Base-by-base conservation (phyloP, 163 green algal genomes). In the Trebouxiophyceae sp. region DNA sequence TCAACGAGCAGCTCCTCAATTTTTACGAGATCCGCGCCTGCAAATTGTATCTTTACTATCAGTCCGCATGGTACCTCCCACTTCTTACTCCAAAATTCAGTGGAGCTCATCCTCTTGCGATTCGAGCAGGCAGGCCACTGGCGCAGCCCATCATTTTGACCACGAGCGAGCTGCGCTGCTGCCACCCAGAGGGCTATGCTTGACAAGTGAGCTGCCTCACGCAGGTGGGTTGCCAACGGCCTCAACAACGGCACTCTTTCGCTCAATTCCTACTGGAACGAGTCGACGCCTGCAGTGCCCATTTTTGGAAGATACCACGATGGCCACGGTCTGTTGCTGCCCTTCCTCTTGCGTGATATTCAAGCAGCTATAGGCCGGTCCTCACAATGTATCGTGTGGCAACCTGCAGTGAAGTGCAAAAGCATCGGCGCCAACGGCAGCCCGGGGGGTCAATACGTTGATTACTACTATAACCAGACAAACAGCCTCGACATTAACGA, bases 171-270 rank as follows among this genome's bases (percentile, higher is more conserved):
- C n/a, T n/a, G n/a, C n/a, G n/a, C n/a, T n/a, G n/a, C n/a, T n/a
- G n/a, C n/a, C n/a, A n/a, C n/a, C n/a, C n/a, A n/a, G n/a, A n/a
- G n/a, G n/a, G n/a, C n/a, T n/a, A n/a, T n/a, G n/a, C n/a, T n/a
- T n/a, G n/a, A n/a, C n/a, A n/a, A n/a, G n/a, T n/a, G n/a, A n/a
- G n/a, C n/a, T n/a, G n/a, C n/a, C n/a, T n/a, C n/a, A n/a, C n/a
- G 39, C 39, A 50, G 39, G 62, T 67, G 62, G 62, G 4, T 67
- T 4, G 45, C 55, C 24, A 24, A 6, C 1, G 62, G 62, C 16
- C 28, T 67, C 45, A 67, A 60, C 62, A 67, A 67, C 22, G 62
- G 62, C 46, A 55, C 45, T 20, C 16, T 67, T 12, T 55, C 55
- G 29, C 60, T n/a, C 39, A 50, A 50, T 16, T 16, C 19, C 39